A percentile compares a stretch with the other conserved stretches of the same genome.
Evolutionary conservation across 805 yeast species (phyloP).

Genomic region (Maudiozyma turicensis): DNA sequence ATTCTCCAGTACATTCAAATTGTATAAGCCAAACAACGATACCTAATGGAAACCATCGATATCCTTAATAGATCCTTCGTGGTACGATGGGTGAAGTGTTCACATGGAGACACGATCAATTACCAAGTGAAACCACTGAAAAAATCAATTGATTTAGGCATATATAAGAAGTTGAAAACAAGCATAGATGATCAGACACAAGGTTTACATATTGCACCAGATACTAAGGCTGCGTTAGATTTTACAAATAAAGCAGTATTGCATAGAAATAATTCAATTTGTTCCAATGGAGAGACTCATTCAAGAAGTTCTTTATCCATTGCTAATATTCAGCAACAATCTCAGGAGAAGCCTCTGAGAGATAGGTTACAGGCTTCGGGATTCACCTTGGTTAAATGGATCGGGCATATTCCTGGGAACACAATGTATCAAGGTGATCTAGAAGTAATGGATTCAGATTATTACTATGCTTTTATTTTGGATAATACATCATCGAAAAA

Average conservation of each 20-base stretch:
- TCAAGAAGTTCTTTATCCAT: constrained; percentile 5
- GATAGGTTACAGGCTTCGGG: constrained; percentile 51
- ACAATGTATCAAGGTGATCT: constrained; percentile 54
- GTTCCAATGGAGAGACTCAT: constrained; percentile 2
- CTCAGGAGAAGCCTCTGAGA: constrained; percentile 37
- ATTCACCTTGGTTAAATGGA: constrained; percentile 40
- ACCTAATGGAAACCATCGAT: constrained; percentile 75
- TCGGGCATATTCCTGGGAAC: constrained; percentile 50
- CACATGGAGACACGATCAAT: constrained; percentile 51
- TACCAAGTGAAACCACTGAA: constrained; percentile 80
- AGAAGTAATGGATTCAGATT: constrained; percentile 52
- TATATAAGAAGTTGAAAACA: constrained; percentile 25
- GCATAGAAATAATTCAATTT: constrained; percentile 12
- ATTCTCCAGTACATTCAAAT: no score
- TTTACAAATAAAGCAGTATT: constrained; percentile 16
- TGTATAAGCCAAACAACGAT: neutral
- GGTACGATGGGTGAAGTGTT: constrained; percentile 82
- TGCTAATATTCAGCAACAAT: constrained; percentile 27
- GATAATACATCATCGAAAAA: constrained; percentile 88
- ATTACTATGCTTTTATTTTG: constrained; percentile 72
- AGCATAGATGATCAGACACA: constrained; percentile 13
- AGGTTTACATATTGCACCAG: constrained; percentile 26
- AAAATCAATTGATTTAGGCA: constrained; percentile 40
- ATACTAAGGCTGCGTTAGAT: constrained; percentile 21
- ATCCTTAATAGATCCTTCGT: constrained; percentile 82